These are phyloP conservation scores for Lachnellula arida DNA, from an alignment of 2,329 filamentous ascomycete genomes.

Conservation along the genomic window DNA sequence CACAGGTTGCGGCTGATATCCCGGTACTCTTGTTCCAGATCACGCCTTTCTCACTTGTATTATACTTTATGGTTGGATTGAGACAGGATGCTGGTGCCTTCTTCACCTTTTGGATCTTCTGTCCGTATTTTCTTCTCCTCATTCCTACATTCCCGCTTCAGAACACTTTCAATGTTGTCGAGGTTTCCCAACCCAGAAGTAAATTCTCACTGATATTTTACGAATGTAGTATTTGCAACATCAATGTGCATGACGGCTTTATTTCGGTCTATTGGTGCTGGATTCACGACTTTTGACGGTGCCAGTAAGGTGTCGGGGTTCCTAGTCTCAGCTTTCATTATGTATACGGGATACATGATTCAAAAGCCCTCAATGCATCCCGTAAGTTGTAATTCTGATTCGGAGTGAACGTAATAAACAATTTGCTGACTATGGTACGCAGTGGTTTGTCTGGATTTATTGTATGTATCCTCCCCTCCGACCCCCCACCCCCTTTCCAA, in stretches of 20 bases:
- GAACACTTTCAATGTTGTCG: too few relatives aligned
- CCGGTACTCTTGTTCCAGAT: slow-evolving; percentile 56
- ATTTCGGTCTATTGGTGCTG: slow-evolving; percentile 52
- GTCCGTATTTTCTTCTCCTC: slow-evolving; percentile 22
- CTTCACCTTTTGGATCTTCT: slow-evolving; percentile 57
- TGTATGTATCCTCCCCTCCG: not conserved
- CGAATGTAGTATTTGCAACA: slow-evolving; percentile 37
- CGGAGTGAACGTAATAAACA: not conserved
- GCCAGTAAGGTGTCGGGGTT: slow-evolving; percentile 54
- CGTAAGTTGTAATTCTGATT: not conserved
- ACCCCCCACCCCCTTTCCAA: not conserved
- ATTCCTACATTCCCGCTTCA: too few relatives aligned
- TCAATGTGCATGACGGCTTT: slow-evolving; percentile 55
- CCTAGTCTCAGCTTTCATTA: slow-evolving; percentile 46
- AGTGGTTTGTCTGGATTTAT: slow-evolving; percentile 57
- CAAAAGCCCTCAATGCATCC: slow-evolving; percentile 56
- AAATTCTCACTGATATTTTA: not conserved
- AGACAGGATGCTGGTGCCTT: slow-evolving; percentile 47
- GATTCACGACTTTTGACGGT: slow-evolving; percentile 51
- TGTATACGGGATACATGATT: slow-evolving; percentile 63
- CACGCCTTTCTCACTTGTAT: slow-evolving; percentile 49
- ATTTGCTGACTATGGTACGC: not conserved
- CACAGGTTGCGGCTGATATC: slow-evolving; percentile 50
- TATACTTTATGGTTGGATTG: slow-evolving; percentile 62
- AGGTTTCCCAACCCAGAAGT: too few relatives aligned